phyloP scores from a whole-genome alignment of 768 basidiomycete genomes.

The Boletus fagicola region DNA sequence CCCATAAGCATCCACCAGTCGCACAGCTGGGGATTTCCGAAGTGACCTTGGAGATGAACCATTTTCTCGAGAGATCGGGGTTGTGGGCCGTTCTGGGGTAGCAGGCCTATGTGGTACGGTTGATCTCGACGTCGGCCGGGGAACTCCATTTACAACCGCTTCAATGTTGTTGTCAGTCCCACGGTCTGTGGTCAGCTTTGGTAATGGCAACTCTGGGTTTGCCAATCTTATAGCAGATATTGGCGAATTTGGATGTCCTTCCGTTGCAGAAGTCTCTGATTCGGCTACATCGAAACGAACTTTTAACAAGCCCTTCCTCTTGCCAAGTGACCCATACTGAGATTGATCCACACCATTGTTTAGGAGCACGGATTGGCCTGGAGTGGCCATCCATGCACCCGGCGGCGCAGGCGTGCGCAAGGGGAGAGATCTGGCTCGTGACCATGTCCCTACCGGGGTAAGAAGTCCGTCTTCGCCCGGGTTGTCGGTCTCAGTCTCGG shows the following conservation, averaged over 20 bases:
- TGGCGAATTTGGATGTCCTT: slow-evolving; percentile 27
- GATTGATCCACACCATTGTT: slow-evolving; percentile 24
- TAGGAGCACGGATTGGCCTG: slow-evolving; percentile 34
- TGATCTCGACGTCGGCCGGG: background rate
- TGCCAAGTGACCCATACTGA: slow-evolving; percentile 35
- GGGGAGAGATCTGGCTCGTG: slow-evolving; percentile 46
- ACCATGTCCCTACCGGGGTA: slow-evolving; percentile 51
- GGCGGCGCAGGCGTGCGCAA: slow-evolving; percentile 64
- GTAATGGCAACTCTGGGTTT: slow-evolving; percentile 20
- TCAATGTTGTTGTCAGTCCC: slow-evolving; percentile 10
- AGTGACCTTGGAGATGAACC: slow-evolving; percentile 34
- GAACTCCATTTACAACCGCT: slow-evolving; percentile 4
- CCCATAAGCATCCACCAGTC: slow-evolving; percentile 73
- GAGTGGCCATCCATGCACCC: slow-evolving; percentile 65
- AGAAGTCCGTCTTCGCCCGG: slow-evolving; percentile 26
- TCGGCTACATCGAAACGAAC: slow-evolving; percentile 66
- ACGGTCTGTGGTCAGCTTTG: slow-evolving; percentile 1
- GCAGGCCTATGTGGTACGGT: slow-evolving; percentile 9
- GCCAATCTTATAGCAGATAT: slow-evolving; percentile 27
- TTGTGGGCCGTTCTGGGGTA: slow-evolving; percentile 25
- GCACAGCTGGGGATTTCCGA: slow-evolving; percentile 52
- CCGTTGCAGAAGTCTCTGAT: slow-evolving; percentile 33
- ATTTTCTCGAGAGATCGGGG: slow-evolving; percentile 27
- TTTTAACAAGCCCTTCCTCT: slow-evolving; percentile 58
- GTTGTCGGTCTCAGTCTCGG: slow-evolving; percentile 20